These are phyloP conservation scores for Aspergillus chevalieri DNA, from an alignment of 2,329 filamentous ascomycete genomes.

Conservation along the genomic window DNA sequence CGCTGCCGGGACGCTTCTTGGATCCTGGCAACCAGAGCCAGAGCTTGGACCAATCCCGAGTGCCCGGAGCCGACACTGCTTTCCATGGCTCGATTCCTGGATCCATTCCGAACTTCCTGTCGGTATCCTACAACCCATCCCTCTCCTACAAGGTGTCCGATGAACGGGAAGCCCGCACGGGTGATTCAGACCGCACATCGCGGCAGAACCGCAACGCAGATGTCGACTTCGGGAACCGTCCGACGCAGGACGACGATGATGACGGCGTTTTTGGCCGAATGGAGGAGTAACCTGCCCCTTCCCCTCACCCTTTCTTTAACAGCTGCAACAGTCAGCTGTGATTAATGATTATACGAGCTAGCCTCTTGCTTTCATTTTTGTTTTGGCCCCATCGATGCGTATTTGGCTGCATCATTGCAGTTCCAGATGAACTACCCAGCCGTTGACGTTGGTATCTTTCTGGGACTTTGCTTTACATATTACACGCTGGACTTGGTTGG, in stretches of 20 bases:
- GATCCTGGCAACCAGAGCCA: slow-evolving; percentile 57
- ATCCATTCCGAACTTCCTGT: slow-evolving; percentile 33
- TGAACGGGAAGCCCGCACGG: slow-evolving; percentile 62
- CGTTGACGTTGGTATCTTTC: slow-evolving; percentile 6
- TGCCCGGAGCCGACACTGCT: slow-evolving; percentile 21
- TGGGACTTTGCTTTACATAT: slow-evolving; percentile 2
- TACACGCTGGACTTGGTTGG: background rate
- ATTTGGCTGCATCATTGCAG: slow-evolving; percentile 16
- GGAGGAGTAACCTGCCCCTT: slow-evolving; percentile 62
- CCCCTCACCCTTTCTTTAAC: slow-evolving; percentile 2
- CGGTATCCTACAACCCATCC: slow-evolving; percentile 39
- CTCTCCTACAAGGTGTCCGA: slow-evolving; percentile 45
- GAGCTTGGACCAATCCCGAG: slow-evolving; percentile 43
- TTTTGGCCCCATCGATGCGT: slow-evolving; percentile 15
- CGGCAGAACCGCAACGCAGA: slow-evolving; percentile 31
- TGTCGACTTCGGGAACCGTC: slow-evolving; percentile 29
- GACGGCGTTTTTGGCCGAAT: slow-evolving; percentile 94
- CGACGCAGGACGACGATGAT: slow-evolving; percentile 72
- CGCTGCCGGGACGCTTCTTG: slow-evolving; percentile 73
- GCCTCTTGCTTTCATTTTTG: slow-evolving; percentile 23
- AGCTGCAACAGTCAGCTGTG: slow-evolving; percentile 14
- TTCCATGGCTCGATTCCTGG: slow-evolving; percentile 23
- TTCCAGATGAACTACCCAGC: slow-evolving; percentile 13
- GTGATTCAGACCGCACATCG: slow-evolving; percentile 48
- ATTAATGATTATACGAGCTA: slow-evolving; percentile 35